Evolutionary conservation across 768 basidiomycete species (phyloP), one percentile per base, ranked within the genome.

Genomic region (Leccinum aurantiacum): DNA sequence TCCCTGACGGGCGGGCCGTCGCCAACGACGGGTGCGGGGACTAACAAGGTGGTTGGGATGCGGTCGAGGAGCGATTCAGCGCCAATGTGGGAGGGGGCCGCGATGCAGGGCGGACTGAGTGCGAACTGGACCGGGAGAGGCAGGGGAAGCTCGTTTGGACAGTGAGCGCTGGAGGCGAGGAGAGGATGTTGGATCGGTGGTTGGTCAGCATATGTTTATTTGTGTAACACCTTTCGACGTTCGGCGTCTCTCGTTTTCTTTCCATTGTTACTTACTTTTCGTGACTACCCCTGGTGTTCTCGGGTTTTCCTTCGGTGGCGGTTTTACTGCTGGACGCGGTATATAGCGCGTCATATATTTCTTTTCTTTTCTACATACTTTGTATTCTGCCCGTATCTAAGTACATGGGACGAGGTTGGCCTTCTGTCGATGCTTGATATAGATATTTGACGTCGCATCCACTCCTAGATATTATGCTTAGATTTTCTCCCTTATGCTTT

Each of bases 51-150:
- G 54, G 67, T 24, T 56, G 59, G 73, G 51, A 15, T 65, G 17
- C 69, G 69, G 0, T 66, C 64, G 9, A 62, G 67, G 41, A 66
- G 70, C 14, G 67, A 73, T 59, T 72, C 67, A 5, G 63, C 65
- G 7, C 65, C 66, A 14, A 71, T 64, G 62, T 66, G 63, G 64
- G 62, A 58, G 22, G 33, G 67, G 54, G 55, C 64, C 25, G 27
- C 64, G 62, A 57, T 44, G 58, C 63, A 63, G 9, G 59, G 63
- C 9, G 71, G 68, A 46, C 53, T 72, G 61, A 72, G 66, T 27
- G 71, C 72, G 2, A 74, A 70, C 27, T 72, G 71, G 71, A 62
- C 25, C 3, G 66, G 68, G 1, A 56, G 71, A 24, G 72, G 72
- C 13, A 66, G 71, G 50, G 71, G 70, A 24, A 61, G 60, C 19